Evolutionary conservation across 2,329 filamentous ascomycete genomes (phyloP).

Genomic region (Hypoxylon rubiginosum): DNA sequence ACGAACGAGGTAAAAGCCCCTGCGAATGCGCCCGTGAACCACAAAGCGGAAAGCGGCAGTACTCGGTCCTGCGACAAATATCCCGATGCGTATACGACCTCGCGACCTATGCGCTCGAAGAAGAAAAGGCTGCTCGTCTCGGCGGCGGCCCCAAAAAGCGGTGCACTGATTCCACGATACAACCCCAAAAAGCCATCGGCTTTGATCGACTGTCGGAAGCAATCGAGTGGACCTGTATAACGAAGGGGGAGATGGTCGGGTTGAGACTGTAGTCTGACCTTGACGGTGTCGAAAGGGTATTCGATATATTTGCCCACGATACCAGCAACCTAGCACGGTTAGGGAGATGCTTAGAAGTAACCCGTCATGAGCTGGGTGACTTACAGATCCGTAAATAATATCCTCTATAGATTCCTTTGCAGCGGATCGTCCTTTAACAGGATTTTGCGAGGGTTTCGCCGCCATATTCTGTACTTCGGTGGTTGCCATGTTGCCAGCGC

Average conservation of each 20-base stretch:
- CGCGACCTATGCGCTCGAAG: constrained; percentile 83
- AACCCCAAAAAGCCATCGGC: constrained; percentile 84
- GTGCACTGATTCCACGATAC: constrained; percentile 93
- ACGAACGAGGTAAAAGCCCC: constrained; percentile 91
- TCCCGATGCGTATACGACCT: constrained; percentile 69
- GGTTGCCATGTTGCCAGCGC: constrained; percentile 46
- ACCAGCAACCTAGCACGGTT: constrained; percentile 74
- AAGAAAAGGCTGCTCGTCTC: constrained; percentile 95
- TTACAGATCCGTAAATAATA: constrained; percentile 86
- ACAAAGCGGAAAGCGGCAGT: constrained; percentile 80
- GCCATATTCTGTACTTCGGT: constrained; percentile 42
- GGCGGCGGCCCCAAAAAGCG: constrained; percentile 88
- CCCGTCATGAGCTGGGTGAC: constrained; percentile 50
- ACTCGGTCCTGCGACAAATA: constrained; percentile 66
- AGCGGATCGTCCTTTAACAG: constrained; percentile 50
- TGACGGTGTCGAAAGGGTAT: constrained; percentile 98
- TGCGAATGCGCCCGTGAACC: constrained; percentile 85
- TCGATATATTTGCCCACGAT: constrained; percentile 96
- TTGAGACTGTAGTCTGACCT: constrained; percentile 97
- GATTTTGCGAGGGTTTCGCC: constrained; percentile 40
- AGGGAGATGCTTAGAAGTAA: constrained; percentile 23
- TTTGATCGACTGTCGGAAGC: constrained; percentile 87
- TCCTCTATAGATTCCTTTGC: constrained; percentile 83
- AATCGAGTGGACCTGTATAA: constrained; percentile 91
- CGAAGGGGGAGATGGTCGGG: constrained; percentile 83